phyloP scores from a whole-genome alignment of 139 green algal species.

The Coccomyxa sp. region DNA sequence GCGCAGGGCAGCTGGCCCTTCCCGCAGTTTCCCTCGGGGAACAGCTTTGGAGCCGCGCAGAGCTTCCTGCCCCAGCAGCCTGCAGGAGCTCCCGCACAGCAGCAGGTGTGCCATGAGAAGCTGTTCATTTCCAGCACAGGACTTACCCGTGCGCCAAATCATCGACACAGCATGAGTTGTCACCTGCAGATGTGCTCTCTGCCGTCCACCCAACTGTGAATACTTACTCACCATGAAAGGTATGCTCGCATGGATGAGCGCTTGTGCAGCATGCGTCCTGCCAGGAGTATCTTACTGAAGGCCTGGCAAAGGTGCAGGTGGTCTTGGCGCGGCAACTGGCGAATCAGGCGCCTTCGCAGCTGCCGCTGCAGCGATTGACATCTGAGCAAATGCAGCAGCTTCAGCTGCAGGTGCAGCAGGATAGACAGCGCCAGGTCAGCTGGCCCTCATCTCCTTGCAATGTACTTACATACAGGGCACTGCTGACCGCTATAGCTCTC shows the following conservation, averaged over 20 bases:
- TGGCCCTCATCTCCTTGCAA: too few relatives aligned
- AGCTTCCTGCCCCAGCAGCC: neutral
- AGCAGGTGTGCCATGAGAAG: too few relatives aligned
- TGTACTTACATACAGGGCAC: too few relatives aligned
- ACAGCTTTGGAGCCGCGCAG: neutral
- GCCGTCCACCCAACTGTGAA: neutral
- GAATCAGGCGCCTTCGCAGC: neutral
- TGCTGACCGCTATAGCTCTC: too few relatives aligned
- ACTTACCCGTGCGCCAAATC: neutral
- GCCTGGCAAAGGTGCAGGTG: neutral
- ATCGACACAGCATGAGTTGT: neutral
- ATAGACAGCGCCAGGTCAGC: neutral
- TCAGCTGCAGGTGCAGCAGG: neutral
- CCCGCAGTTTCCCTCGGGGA: neutral
- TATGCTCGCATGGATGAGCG: neutral
- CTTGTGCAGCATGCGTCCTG: neutral
- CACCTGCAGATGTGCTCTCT: neutral
- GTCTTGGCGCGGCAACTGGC: neutral
- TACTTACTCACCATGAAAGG: too few relatives aligned
- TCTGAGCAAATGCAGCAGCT: neutral
- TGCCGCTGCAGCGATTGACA: conserved; percentile 3
- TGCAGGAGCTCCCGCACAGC: neutral
- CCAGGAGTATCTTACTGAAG: neutral
- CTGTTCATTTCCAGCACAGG: too few relatives aligned
- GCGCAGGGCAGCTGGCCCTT: neutral